Base-by-base conservation (phyloP, 139 green algal species). In the Zygnema cylindricum region DNA sequence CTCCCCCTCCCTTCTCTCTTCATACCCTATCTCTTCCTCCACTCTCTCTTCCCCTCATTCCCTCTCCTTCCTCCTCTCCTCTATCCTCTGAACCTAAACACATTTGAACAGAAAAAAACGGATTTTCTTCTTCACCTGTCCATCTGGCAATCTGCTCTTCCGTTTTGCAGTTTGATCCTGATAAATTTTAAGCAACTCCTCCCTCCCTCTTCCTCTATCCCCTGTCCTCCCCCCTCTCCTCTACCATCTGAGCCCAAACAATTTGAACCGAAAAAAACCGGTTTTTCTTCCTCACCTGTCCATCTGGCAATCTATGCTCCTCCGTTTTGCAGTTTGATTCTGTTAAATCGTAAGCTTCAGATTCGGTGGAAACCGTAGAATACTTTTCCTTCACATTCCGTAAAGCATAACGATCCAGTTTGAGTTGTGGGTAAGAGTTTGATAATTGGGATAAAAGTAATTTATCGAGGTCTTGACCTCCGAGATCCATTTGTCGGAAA, bases 391-490 rank as follows among this genome's bases (percentile, higher is more conserved):
- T 91, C 0, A 89, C 35, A 40, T 75, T 38, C 30, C 41, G 32
- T 39, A 89, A 11, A 43, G 33, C 2, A 3, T 55, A 49, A 63
- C 41, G 2, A 41, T 39, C 33, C 32, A 84, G 77, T 33, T 84
- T 35, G 3, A 63, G 16, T 22, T 55, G 35, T 7, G 77, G 77
- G 2, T 84, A 11, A 35, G 81, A 87, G 16, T 87, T 2, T 69
- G 38, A 3, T 69, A 87, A 30, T 7, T 54, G 71, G 33, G 7
- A 69, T 33, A 2, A 38, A 38, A 96, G 57, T 0, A 94, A 69
- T n/a, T 90, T 43, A 16, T 86, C 93, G 2, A 98, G 43, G 35
- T 97, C 83, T 0, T 85, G 78, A 36, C 94, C 93, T n/a, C 93
- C 94, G 40, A 93, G 94, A 22, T 85, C 81, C 76, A 98, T 84